These are phyloP conservation scores for Botryotinia globosa DNA, from an alignment of 2,329 filamentous ascomycete species.

Conservation along the genomic window DNA sequence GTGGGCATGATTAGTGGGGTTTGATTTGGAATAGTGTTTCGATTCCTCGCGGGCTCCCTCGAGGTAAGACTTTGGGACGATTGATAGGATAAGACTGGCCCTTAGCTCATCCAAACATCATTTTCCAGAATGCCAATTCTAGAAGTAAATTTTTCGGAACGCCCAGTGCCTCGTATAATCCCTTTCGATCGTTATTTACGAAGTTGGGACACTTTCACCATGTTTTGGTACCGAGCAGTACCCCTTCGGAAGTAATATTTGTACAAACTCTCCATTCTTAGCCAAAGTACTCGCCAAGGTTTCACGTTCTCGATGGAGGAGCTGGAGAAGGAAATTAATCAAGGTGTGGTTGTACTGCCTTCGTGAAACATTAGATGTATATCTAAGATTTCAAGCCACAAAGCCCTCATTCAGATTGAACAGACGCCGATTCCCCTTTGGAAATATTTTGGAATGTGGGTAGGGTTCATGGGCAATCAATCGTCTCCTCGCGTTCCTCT, in stretches of 20 bases:
- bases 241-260: not conserved
- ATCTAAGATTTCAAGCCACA: slow-evolving; percentile 11
- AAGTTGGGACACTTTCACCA: not conserved
- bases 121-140: not conserved
- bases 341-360: not conserved
- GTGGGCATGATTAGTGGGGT: not conserved
- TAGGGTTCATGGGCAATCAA: not conserved
- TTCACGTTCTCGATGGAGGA: not conserved
- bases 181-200: not conserved
- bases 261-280: not conserved
- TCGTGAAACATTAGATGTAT: slow-evolving; percentile 10
- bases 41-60: not conserved
- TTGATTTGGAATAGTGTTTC: not conserved
- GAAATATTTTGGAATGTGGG: not conserved
- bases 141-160: not conserved
- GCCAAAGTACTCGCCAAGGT: not conserved
- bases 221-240: not conserved
- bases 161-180: not conserved
- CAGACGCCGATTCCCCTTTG: not conserved
- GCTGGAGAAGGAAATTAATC: slow-evolving; percentile 13
- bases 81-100: not conserved
- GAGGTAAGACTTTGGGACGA: not conserved
- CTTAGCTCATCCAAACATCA: not conserved
- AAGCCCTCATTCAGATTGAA: not conserved
- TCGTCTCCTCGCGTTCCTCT: not conserved